Percentiles rank a stretch among this genome's conserved stretches.
Conservation (phyloP, 805 yeast species). For the Pichia occidentalis region DNA sequence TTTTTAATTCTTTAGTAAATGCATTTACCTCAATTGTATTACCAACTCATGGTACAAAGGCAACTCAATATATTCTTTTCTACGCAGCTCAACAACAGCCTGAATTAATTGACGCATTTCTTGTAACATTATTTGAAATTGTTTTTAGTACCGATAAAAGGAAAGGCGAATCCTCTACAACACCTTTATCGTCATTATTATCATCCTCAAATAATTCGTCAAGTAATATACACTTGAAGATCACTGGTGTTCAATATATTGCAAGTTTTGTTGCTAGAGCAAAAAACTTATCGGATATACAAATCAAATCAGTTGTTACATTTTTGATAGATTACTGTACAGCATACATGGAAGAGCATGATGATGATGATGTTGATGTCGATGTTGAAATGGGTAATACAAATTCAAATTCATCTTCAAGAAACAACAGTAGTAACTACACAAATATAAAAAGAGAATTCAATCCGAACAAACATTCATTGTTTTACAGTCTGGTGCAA, state of each 20-base stretch:
- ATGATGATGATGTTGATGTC: slow-evolving; percentile 61
- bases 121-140: slow-evolving; percentile 75
- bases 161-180: slow-evolving; percentile 2
- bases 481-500: slow-evolving; percentile 84
- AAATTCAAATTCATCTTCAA: slow-evolving; percentile 1
- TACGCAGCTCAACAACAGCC: slow-evolving; percentile 74
- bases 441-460: slow-evolving; percentile 2
- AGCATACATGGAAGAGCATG: slow-evolving; percentile 77
- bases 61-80: slow-evolving; percentile 80
- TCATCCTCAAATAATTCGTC: not conserved
- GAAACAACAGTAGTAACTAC: not conserved
- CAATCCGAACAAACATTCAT: slow-evolving; percentile 13
- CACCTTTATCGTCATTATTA: not conserved
- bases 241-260: slow-evolving; percentile 87
- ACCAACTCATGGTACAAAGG: slow-evolving; percentile 88
- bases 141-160: slow-evolving; percentile 51
- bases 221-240: slow-evolving; percentile 33
- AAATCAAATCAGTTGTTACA: slow-evolving; percentile 74
- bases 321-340: slow-evolving; percentile 80
- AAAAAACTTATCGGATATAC: slow-evolving; percentile 58
- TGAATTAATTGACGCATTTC: slow-evolving; percentile 76
- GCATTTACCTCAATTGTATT: slow-evolving; percentile 75
- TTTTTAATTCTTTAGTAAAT: slow-evolving; percentile 69
- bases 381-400: slow-evolving; percentile 2
- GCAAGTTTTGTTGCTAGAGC: slow-evolving; percentile 90